Conservation (phyloP, 2,329 filamentous ascomycete species). For the Mollisiaceae sp. region DNA sequence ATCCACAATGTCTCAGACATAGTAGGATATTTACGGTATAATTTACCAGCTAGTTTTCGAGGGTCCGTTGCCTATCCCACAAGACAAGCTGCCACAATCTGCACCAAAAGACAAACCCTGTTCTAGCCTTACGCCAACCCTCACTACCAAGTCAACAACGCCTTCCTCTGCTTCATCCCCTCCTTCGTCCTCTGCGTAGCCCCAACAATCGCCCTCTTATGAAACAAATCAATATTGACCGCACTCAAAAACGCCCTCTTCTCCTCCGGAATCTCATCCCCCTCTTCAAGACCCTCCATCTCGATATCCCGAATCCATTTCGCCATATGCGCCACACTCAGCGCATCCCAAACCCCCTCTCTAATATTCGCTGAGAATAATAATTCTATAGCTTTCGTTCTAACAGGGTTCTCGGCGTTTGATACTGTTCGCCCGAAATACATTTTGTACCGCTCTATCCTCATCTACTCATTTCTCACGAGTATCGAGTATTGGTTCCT, state of each 20-base stretch:
- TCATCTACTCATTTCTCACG: too few relatives aligned
- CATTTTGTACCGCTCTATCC: too few relatives aligned
- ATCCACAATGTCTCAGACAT: too few relatives aligned
- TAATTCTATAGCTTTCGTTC: conserved; percentile 27
- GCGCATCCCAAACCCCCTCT: conserved; percentile 28
- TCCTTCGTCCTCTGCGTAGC: conserved; percentile 22
- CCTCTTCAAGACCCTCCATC: conserved; percentile 5
- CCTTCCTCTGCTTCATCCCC: conserved; percentile 12
- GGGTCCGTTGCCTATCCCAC: too few relatives aligned
- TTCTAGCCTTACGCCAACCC: too few relatives aligned
- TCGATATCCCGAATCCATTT: conserved; percentile 28
- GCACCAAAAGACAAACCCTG: too few relatives aligned
- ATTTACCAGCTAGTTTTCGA: too few relatives aligned
- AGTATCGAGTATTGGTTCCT: too few relatives aligned
- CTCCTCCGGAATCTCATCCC: conserved; percentile 21
- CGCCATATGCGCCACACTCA: conserved; percentile 25
- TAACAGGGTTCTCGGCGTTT: too few relatives aligned
- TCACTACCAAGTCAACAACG: conserved; percentile 20
- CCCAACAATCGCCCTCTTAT: conserved; percentile 17
- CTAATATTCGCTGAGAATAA: conserved; percentile 19
- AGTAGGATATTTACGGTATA: too few relatives aligned
- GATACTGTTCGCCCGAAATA: too few relatives aligned
- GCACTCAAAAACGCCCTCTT: conserved; percentile 24
- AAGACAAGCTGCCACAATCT: too few relatives aligned
- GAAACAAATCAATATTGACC: conserved; percentile 23